Percentiles rank a stretch among this genome's conserved stretches.
Conservation (phyloP, 2,329 filamentous ascomycete genomes). For the Aspergillus persii region DNA sequence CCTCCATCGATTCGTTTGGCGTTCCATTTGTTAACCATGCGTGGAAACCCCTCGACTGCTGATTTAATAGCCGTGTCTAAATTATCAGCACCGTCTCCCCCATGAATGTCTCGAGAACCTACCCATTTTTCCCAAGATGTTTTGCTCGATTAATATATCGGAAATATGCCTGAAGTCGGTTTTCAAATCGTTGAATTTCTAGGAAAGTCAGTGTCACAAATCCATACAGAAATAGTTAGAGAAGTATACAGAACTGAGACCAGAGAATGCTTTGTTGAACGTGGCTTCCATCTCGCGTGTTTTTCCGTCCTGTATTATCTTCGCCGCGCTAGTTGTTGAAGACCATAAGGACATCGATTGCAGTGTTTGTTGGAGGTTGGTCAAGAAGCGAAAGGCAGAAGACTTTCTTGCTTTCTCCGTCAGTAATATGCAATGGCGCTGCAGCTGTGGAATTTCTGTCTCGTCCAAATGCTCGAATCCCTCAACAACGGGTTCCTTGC, state of each 20-base stretch:
- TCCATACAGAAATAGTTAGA: no score
- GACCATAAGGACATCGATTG: slow-evolving; percentile 55
- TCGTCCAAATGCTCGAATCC: slow-evolving; percentile 55
- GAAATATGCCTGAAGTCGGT: no score
- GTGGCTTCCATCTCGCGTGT: slow-evolving; percentile 3
- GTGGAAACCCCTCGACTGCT: no score
- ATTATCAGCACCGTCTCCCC: no score
- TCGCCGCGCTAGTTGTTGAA: slow-evolving; percentile 14
- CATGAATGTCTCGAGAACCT: not conserved
- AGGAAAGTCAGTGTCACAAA: no score
- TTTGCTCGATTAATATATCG: no score
- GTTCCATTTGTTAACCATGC: no score
- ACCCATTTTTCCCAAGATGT: no score
- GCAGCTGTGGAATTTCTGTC: slow-evolving; percentile 60
- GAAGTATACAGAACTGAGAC: no score
- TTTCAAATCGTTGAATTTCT: no score
- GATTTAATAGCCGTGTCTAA: no score
- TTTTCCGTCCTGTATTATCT: not conserved
- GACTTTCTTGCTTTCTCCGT: slow-evolving; percentile 51
- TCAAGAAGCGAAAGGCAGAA: slow-evolving; percentile 51
- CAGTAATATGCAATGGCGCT: slow-evolving; percentile 58
- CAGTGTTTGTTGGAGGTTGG: slow-evolving; percentile 50
- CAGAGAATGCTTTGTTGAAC: not conserved
- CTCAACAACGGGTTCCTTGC: slow-evolving; percentile 51
- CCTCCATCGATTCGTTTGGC: no score